A percentile compares a stretch with the other conserved stretches of the same genome.
These are phyloP conservation scores for Saccharum officinarum DNA, from an alignment of 176 grass and related monocot species.

Conservation along the genomic window DNA sequence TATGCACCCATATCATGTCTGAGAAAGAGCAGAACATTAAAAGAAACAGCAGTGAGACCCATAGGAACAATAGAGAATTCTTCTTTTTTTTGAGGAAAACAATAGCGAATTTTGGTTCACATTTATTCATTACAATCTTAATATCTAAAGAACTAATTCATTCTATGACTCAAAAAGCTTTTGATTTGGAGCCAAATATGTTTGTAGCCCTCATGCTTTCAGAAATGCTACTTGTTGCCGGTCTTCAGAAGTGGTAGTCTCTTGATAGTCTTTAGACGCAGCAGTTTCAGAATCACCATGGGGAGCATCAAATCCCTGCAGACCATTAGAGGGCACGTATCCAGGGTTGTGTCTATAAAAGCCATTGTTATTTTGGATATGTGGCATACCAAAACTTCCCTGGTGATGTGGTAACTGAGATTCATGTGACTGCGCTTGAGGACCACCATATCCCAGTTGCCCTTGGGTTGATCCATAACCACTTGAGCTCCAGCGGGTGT, in stretches of 20 bases:
- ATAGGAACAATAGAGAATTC: neutral
- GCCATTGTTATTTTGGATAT: constrained; percentile 21
- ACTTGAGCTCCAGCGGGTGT: neutral
- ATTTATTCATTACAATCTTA: neutral
- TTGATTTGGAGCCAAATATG: neutral
- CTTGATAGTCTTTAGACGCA: constrained; percentile 21
- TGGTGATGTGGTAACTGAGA: constrained; percentile 13
- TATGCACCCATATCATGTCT: neutral
- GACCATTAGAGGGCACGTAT: neutral
- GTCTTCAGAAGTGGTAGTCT: constrained; percentile 17
- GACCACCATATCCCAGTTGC: neutral
- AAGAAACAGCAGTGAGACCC: neutral
- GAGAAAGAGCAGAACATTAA: no score
- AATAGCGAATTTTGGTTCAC: no score
- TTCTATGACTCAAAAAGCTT: neutral
- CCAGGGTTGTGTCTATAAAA: neutral
- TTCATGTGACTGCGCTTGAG: neutral
- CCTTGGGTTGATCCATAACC: constrained; percentile 24
- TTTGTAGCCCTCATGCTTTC: neutral
- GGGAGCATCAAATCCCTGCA: constrained; percentile 14
- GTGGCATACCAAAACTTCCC: constrained; percentile 10
- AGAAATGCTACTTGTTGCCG: constrained; percentile 11
- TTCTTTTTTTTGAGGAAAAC: no score
- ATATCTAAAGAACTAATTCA: neutral
- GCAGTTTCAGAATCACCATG: constrained; percentile 17